A percentile compares a stretch with the other conserved stretches of the same genome.
These are phyloP conservation scores for Hordeum pubiflorum DNA, from an alignment of 202 grass and related monocot genomes.

Conservation along the genomic window DNA sequence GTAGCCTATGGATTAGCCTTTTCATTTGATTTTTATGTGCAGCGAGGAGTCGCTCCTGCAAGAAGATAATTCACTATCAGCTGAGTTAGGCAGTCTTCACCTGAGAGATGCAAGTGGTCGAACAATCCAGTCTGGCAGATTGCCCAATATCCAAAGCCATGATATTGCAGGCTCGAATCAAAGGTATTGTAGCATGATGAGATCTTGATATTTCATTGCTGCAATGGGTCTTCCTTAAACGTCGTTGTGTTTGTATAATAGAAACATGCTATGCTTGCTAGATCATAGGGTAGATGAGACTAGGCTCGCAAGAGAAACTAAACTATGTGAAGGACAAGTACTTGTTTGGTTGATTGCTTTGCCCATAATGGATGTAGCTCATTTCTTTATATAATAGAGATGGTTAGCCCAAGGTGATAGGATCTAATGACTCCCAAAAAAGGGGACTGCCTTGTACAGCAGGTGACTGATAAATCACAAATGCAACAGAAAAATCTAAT, in stretches of 20 bases:
- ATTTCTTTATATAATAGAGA: background rate
- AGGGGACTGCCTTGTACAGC: background rate
- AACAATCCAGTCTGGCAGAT: conserved; percentile 44
- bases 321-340: background rate
- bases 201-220: background rate
- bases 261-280: background rate
- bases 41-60: conserved; percentile 93
- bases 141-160: conserved; percentile 51
- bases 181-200: conserved; percentile 40
- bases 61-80: conserved; percentile 60
- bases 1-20: conserved; percentile 12
- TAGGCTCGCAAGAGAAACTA: background rate
- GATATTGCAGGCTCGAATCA: conserved; percentile 44
- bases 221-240: background rate
- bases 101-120: conserved; percentile 40
- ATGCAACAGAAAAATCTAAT: background rate
- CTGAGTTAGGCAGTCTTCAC: conserved; percentile 44
- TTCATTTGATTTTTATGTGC: conserved; percentile 27
- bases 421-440: background rate
- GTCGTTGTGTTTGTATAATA: background rate
- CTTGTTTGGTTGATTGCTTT: background rate
- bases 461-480: background rate
- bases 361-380: background rate
- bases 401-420: background rate
- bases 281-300: background rate